Conservation (phyloP, 2,329 filamentous ascomycete species). For the Rhynchosporium secalis region DNA sequence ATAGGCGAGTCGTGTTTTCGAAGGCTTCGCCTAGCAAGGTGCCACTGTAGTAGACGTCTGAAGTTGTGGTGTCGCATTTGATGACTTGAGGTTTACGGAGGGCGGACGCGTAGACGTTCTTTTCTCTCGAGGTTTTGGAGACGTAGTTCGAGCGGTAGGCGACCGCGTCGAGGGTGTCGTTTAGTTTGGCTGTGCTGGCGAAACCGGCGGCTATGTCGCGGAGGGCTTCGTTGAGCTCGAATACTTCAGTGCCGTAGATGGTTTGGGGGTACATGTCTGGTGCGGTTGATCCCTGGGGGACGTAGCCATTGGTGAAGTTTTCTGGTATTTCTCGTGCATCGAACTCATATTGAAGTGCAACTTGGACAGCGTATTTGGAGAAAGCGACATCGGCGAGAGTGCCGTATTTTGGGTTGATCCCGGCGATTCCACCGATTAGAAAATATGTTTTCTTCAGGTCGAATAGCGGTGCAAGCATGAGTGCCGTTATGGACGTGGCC, state of each 20-base stretch:
- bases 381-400: conserved; percentile 69
- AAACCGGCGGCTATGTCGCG: conserved; percentile 53
- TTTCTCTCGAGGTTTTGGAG: conserved; percentile 50
- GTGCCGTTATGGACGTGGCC: conserved; percentile 62
- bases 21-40: conserved; percentile 61
- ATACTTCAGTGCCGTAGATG: conserved; percentile 69
- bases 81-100: conserved; percentile 54
- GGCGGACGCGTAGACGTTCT: conserved; percentile 44
- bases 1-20: conserved; percentile 60
- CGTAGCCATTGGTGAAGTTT: conserved; percentile 67
- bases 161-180: conserved; percentile 50
- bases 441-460: conserved; percentile 70
- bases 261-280: conserved; percentile 58
- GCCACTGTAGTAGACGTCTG: conserved; percentile 71
- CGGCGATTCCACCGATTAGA: conserved; percentile 69
- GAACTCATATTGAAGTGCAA: conserved; percentile 74
- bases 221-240: conserved; percentile 62
- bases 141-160: conserved; percentile 58
- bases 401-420: conserved; percentile 67
- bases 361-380: conserved; percentile 69
- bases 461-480: conserved; percentile 62
- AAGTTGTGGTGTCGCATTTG: conserved; percentile 67
- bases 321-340: conserved; percentile 66
- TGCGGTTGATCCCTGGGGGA: conserved; percentile 58
- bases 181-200: conserved; percentile 53